These are phyloP conservation scores for Cercospora beticola DNA, from an alignment of 2,329 filamentous ascomycete genomes.

Conservation along the genomic window DNA sequence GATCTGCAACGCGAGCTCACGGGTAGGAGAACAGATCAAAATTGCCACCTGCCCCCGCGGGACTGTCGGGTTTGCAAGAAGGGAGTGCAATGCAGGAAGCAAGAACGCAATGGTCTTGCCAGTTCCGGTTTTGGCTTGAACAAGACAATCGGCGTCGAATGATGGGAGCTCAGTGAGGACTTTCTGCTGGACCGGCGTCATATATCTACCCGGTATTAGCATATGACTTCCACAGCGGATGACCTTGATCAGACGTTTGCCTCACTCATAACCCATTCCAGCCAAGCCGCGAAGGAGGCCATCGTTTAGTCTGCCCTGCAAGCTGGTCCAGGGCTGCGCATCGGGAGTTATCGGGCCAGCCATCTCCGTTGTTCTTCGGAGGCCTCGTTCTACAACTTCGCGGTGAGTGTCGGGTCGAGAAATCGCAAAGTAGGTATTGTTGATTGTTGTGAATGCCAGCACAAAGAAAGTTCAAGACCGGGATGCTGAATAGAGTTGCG, in stretches of 20 bases:
- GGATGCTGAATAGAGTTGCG: neutral
- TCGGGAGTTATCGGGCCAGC: constrained; percentile 13
- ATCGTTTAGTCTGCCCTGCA: constrained; percentile 29
- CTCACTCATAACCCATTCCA: constrained; percentile 28
- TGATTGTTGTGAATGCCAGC: neutral
- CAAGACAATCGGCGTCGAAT: constrained; percentile 54
- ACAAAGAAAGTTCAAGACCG: neutral
- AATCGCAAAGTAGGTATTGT: neutral
- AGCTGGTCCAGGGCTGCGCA: constrained; percentile 26
- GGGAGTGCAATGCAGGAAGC: constrained; percentile 79
- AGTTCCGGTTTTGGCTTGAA: constrained; percentile 79
- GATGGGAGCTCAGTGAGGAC: constrained; percentile 53
- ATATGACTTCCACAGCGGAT: neutral
- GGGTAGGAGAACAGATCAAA: constrained; percentile 78
- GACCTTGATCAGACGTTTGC: constrained; percentile 18
- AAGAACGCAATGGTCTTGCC: constrained; percentile 94
- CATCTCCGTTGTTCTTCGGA: neutral
- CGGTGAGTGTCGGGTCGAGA: neutral
- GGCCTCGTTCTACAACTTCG: neutral
- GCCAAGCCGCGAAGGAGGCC: constrained; percentile 25
- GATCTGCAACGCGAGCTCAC: constrained; percentile 63
- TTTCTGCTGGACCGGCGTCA: constrained; percentile 57
- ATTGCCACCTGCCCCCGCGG: constrained; percentile 78
- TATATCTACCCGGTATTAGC: constrained; percentile 46
- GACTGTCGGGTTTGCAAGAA: constrained; percentile 69